Evolutionary conservation across 139 green algal species (phyloP).

Genomic region (Limnomonas spitsbergensis): DNA sequence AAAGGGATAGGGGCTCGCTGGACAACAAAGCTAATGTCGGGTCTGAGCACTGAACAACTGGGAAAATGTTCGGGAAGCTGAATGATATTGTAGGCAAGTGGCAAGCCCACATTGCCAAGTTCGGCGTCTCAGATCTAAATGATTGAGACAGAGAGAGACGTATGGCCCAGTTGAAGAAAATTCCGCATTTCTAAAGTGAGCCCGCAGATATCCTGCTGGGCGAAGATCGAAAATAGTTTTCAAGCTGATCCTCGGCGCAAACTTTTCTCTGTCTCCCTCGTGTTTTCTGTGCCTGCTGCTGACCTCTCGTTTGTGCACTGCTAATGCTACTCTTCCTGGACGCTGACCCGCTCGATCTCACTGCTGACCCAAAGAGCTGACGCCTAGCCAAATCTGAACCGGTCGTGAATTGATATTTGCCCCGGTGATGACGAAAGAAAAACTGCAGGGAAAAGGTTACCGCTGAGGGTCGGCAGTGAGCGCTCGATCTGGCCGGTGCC

Average conservation of each 20-base stretch:
- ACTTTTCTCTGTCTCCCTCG: background rate
- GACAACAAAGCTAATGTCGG: background rate
- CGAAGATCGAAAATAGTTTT: constrained; percentile 5
- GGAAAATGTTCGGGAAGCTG: too few species aligned
- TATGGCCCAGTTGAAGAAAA: background rate
- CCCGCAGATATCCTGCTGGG: background rate
- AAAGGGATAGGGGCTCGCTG: background rate
- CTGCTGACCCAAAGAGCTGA: background rate
- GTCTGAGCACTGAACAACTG: too few species aligned
- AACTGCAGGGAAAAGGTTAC: background rate
- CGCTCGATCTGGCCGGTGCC: background rate
- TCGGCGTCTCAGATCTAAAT: background rate
- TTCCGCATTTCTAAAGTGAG: too few species aligned
- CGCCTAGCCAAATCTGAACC: constrained; percentile 16
- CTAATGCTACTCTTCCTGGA: background rate
- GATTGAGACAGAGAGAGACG: background rate
- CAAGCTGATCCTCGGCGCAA: constrained; percentile 7
- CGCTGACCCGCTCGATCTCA: background rate
- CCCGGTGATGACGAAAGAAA: background rate
- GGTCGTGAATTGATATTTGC: background rate
- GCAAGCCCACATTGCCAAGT: background rate
- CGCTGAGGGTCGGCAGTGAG: background rate
- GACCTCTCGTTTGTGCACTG: too few species aligned
- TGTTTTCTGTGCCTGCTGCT: background rate
- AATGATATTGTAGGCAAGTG: background rate